Conservation (phyloP, 345 rosid genomes). For the Bruguiera sexangula region DNA sequence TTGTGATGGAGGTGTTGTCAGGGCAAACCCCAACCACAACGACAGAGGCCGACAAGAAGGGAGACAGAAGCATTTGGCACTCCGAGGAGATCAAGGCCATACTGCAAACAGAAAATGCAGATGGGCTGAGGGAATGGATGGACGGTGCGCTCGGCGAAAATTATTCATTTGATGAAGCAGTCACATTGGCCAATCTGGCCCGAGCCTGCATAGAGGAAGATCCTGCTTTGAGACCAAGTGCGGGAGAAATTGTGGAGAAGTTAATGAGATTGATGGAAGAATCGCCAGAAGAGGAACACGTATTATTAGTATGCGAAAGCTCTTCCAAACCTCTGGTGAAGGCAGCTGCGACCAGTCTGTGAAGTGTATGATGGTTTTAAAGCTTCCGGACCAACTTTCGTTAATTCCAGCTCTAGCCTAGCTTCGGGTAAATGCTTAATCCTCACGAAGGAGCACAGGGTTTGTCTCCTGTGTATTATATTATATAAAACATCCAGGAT, state of each 20-base stretch:
- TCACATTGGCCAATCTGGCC: conserved; percentile 62
- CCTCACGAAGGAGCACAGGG: too few relatives aligned
- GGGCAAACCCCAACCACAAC: conserved; percentile 64
- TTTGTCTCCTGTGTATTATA: too few relatives aligned
- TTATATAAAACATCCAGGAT: too few relatives aligned
- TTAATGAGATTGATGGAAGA: conserved; percentile 58
- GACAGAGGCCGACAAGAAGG: conserved; percentile 36
- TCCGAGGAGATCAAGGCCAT: conserved; percentile 42
- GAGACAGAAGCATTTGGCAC: conserved; percentile 37
- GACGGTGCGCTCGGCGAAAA: conserved; percentile 71
- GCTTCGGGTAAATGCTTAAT: too few relatives aligned
- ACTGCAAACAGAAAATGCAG: conserved; percentile 42
- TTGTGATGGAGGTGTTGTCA: conserved; percentile 63
- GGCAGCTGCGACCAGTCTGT: conserved; percentile 18
- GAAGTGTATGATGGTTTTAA: conserved; percentile 7
- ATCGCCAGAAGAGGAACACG: conserved; percentile 38
- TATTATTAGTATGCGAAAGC: conserved; percentile 49
- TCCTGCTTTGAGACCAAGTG: conserved; percentile 58
- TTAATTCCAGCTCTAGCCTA: too few relatives aligned
- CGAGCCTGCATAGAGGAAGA: conserved; percentile 66
- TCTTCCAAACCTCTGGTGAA: conserved; percentile 66
- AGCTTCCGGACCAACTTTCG: neutral
- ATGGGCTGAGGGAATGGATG: conserved; percentile 62
- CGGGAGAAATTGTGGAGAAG: conserved; percentile 71
- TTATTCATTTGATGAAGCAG: conserved; percentile 64